Evolutionary conservation across 768 basidiomycete genomes (phyloP), one percentile per base, ranked within the genome.

Genomic region (Psilocybe azurescens): DNA sequence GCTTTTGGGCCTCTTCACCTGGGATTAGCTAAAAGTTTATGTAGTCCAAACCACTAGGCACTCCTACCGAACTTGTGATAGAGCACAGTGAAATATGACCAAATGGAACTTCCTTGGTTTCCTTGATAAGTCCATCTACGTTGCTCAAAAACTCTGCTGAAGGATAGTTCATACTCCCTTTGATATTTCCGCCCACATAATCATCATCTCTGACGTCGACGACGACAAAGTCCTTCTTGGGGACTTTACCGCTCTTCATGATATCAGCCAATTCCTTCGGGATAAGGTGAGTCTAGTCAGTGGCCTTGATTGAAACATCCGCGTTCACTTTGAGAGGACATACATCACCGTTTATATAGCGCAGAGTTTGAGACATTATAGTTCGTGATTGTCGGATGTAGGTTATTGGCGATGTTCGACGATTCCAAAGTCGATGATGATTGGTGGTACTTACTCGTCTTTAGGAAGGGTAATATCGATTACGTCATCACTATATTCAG

Each of bases 121-220:
- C 75, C 68, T 78, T 75, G 32, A 93, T 80, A 28, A 94, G 80
- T 1, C 77, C 72, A 68, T 89, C 81, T 32, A 93, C 86, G 20
- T 75, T 80, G 54, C 72, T 75, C 38, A 83, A 71, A 73, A 94
- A 93, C 53, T 79, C 79, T 30, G 71, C 62, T 7, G 90, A 90
- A 1, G 93, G 93, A 36, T 80, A 70, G 69, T 91, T 86, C 60
- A 84, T 69, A 46, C 85, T 81, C 63, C 84, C 81, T 65, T 82
- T 86, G 72, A 95, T 92, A 71, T 94, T 89, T 39, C 93, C 93
- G 65, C 93, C 93, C 10, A 71, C 78, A 74, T 81, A 91, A 65
- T 95, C 93, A 59, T 88, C 85, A 72, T 93, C 93, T n/a, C 93
- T 88, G 33, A 95, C 93, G 72, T 95, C 93, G 44, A 95, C 83